Percentiles rank a stretch among this genome's conserved stretches.
These are phyloP conservation scores for Phytophthora sp. DNA, from an alignment of 352 stramenopile species.

Conservation along the genomic window DNA sequence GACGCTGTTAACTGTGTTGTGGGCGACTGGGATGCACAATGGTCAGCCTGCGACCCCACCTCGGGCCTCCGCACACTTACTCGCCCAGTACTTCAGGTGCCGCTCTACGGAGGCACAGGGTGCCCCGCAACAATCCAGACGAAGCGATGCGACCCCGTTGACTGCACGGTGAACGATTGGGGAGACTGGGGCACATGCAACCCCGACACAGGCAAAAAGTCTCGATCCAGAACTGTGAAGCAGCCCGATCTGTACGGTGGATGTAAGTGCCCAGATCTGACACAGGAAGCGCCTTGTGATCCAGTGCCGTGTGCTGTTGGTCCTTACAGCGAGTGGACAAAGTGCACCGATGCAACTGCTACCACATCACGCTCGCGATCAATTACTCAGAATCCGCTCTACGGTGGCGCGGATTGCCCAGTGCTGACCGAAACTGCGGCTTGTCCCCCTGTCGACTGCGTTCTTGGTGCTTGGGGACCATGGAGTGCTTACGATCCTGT, in stretches of 20 bases:
- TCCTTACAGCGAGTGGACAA: conserved; percentile 52
- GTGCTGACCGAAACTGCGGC: conserved; percentile 28
- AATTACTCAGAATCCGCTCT: conserved; percentile 40
- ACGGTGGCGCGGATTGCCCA: conserved; percentile 38
- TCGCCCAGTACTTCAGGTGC: conserved; percentile 36
- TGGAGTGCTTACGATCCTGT: conserved; percentile 53
- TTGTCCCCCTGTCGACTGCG: conserved; percentile 54
- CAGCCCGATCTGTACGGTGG: conserved; percentile 61
- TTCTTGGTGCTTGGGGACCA: conserved; percentile 39
- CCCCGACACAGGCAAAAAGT: conserved; percentile 36
- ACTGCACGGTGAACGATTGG: conserved; percentile 54
- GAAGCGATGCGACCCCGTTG: conserved; percentile 56
- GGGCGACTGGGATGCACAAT: conserved; percentile 39
- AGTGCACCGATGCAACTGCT: conserved; percentile 48
- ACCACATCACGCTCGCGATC: conserved; percentile 37
- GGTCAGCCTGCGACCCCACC: conserved; percentile 38
- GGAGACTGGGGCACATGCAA: conserved; percentile 34
- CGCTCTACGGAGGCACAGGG: conserved; percentile 43
- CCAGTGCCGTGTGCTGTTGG: conserved; percentile 47
- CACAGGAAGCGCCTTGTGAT: conserved; percentile 44
- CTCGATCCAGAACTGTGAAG: conserved; percentile 38
- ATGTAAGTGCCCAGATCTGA: conserved; percentile 49
- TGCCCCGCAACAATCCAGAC: conserved; percentile 38
- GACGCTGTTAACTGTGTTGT: conserved; percentile 51
- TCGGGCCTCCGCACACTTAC: conserved; percentile 42